Conservation (phyloP, 2,329 filamentous ascomycete species). For the Fusarium fracticaudum region DNA sequence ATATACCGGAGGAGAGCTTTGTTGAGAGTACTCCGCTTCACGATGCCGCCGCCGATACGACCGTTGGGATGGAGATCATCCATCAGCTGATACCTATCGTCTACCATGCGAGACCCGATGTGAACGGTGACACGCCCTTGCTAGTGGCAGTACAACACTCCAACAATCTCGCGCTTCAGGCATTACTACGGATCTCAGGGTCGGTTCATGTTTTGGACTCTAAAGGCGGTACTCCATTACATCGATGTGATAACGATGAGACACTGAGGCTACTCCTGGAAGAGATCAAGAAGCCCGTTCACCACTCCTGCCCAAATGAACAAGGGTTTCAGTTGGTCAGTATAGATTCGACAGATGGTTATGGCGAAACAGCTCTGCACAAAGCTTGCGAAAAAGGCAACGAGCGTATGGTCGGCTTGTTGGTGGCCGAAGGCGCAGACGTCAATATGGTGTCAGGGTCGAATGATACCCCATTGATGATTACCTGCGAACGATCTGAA, state of each 20-base stretch:
- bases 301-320: not conserved
- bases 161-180: conserved; percentile 2
- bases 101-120: not conserved
- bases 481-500: not conserved
- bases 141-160: conserved; percentile 10
- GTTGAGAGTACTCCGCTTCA: not conserved
- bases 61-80: not conserved
- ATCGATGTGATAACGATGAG: not conserved
- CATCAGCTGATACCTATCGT: conserved; percentile 5
- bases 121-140: conserved; percentile 10
- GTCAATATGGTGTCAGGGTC: not conserved
- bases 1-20: not conserved
- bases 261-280: conserved; percentile 1
- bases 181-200: not conserved
- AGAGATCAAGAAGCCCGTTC: conserved; percentile 15
- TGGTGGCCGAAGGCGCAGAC: conserved; percentile 14
- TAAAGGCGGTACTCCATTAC: conserved; percentile 9
- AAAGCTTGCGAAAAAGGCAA: conserved; percentile 18
- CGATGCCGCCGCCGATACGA: not conserved
- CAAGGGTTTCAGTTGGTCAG: not conserved
- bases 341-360: conserved; percentile 6
- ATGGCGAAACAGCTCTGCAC: conserved; percentile 12
- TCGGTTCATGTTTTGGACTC: conserved; percentile 6
- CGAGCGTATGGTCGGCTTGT: not conserved
- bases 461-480: conserved; percentile 7